Evolutionary conservation across 345 rosid genomes (phyloP).

Genomic region (Populus deltoides): DNA sequence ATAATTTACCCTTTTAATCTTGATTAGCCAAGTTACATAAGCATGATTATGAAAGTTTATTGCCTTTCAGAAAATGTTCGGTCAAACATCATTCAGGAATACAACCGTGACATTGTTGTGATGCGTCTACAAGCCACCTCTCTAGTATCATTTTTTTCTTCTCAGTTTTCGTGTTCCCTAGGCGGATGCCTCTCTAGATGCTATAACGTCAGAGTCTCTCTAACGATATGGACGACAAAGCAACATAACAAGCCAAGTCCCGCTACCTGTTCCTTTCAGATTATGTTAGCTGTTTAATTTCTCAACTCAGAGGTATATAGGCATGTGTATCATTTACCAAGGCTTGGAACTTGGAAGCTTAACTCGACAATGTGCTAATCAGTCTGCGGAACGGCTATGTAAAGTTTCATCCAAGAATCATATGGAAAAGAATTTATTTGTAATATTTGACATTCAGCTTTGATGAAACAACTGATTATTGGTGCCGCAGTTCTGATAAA

Average conservation of each 20-base stretch:
- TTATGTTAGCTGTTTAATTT: neutral
- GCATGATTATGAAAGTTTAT: neutral
- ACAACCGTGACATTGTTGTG: too few relatives aligned
- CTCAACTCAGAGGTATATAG: neutral
- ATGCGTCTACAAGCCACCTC: neutral
- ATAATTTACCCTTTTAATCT: too few relatives aligned
- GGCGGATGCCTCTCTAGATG: too few relatives aligned
- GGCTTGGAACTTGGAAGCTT: neutral
- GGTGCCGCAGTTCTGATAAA: neutral
- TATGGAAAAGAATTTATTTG: neutral
- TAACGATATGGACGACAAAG: neutral
- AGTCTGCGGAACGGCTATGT: neutral
- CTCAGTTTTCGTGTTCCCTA: neutral
- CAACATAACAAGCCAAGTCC: neutral
- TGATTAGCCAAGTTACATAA: neutral
- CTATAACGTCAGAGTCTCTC: neutral
- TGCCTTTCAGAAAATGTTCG: neutral
- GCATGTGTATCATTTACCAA: neutral
- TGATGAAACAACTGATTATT: neutral
- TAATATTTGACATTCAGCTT: constrained; percentile 4
- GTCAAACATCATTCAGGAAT: neutral
- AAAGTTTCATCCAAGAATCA: neutral
- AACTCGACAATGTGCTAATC: neutral
- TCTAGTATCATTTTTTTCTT: too few relatives aligned
- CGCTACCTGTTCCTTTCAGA: neutral